Evolutionary conservation across 495 filamentous ascomycete genomes (phyloP).

Genomic region (Penicillium taxi): DNA sequence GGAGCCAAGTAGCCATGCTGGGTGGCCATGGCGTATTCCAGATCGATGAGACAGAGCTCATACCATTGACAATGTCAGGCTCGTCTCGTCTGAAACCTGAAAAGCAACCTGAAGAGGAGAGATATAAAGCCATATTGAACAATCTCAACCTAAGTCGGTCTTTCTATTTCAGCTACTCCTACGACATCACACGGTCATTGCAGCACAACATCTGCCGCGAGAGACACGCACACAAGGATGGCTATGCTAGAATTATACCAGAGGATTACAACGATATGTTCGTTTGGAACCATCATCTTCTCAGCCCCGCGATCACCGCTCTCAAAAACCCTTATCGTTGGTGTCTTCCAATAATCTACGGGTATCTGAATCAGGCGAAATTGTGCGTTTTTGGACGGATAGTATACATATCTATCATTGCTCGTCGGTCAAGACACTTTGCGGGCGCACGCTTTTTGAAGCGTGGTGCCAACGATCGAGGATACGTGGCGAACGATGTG

Average conservation of each 20-base stretch:
- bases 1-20: constrained; percentile 90
- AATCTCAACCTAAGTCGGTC: constrained; percentile 83
- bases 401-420: constrained; percentile 89
- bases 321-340: constrained; percentile 84
- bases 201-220: constrained; percentile 89
- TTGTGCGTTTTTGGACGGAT: constrained; percentile 75
- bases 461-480: constrained; percentile 87
- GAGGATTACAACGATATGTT: constrained; percentile 90
- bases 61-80: constrained; percentile 65
- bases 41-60: constrained; percentile 88
- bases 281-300: constrained; percentile 89
- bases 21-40: constrained; percentile 95
- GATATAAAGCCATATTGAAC: constrained; percentile 80
- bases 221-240: constrained; percentile 57
- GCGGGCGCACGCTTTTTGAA: constrained; percentile 93
- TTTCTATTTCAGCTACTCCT: constrained; percentile 98
- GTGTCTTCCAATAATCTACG: constrained; percentile 94
- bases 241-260: constrained; percentile 46
- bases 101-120: constrained; percentile 77
- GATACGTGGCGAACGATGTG: constrained; percentile 98
- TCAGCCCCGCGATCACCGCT: constrained; percentile 60
- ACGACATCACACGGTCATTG: constrained; percentile 87
- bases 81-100: constrained; percentile 64
- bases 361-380: constrained; percentile 87
- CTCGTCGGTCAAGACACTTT: constrained; percentile 85